These are phyloP conservation scores for Flaveria ramosissima DNA, from an alignment of 129 eudicot genomes.

Conservation along the genomic window DNA sequence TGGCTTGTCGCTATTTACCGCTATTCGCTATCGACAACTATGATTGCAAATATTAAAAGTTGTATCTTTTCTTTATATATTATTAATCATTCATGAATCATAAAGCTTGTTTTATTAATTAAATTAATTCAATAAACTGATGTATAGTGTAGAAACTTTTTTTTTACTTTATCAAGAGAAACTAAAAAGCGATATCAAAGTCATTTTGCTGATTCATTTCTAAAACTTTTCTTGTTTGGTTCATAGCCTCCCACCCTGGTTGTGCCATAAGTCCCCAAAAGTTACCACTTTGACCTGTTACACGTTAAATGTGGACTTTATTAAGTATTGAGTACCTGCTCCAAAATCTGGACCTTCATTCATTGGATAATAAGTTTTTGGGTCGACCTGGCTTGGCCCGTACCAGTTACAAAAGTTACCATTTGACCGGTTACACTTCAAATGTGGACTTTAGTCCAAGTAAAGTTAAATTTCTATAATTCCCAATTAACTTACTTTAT, in stretches of 20 bases:
- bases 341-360: too few relatives aligned
- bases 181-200: too few relatives aligned
- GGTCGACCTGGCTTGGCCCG: neutral
- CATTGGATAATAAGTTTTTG: neutral
- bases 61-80: neutral
- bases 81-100: neutral
- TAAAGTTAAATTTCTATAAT: neutral
- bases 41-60: neutral
- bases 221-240: too few relatives aligned
- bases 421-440: neutral
- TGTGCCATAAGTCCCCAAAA: too few relatives aligned
- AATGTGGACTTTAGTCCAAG: neutral
- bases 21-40: too few relatives aligned
- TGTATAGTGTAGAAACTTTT: neutral
- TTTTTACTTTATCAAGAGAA: too few relatives aligned
- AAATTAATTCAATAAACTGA: neutral
- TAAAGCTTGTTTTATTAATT: constrained; percentile 8
- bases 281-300: too few relatives aligned
- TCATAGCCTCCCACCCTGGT: too few relatives aligned
- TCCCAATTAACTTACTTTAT: neutral
- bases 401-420: neutral
- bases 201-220: too few relatives aligned
- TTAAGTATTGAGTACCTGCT: too few relatives aligned
- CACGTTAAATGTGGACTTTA: too few relatives aligned
- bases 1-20: too few relatives aligned